Conservation (phyloP, 1,284 basidiomycete species). For the Lentinula novae-zelandiae region DNA sequence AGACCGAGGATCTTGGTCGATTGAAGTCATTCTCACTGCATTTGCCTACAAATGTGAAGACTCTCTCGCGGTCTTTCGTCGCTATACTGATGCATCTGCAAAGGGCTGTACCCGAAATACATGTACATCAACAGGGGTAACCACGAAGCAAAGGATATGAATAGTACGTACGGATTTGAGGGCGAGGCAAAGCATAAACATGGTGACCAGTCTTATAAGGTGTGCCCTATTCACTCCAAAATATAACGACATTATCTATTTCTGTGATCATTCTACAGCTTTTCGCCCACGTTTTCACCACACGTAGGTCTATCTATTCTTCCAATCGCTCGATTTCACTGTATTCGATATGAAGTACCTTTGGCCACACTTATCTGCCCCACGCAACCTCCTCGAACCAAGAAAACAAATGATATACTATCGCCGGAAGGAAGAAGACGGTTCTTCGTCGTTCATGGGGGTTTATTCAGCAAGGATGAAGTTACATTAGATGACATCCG, state of each 20-base stretch:
- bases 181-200: slow-evolving; percentile 96
- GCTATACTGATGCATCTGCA: slow-evolving; percentile 12
- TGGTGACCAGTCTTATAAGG: slow-evolving; percentile 88
- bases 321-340: background rate
- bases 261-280: slow-evolving; percentile 48
- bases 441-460: slow-evolving; percentile 96
- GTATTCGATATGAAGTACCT: slow-evolving; percentile 57
- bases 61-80: slow-evolving; percentile 9
- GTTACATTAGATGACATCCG: slow-evolving; percentile 92
- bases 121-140: slow-evolving; percentile 95
- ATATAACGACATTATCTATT: background rate
- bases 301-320: slow-evolving; percentile 50
- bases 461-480: slow-evolving; percentile 92
- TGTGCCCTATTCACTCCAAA: slow-evolving; percentile 21
- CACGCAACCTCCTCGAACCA: slow-evolving; percentile 53
- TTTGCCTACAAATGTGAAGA: slow-evolving; percentile 92
- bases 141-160: slow-evolving; percentile 95
- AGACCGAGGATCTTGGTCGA: slow-evolving; percentile 95
- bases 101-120: slow-evolving; percentile 84
- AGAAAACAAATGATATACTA: slow-evolving; percentile 57
- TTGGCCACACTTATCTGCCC: slow-evolving; percentile 84
- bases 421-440: slow-evolving; percentile 84
- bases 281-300: slow-evolving; percentile 89
- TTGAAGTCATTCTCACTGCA: slow-evolving; percentile 92
- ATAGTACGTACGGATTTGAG: slow-evolving; percentile 90